Base-by-base conservation (phyloP, 1,284 basidiomycete genomes). In the Austroboletus olivaceoglutinosus region DNA sequence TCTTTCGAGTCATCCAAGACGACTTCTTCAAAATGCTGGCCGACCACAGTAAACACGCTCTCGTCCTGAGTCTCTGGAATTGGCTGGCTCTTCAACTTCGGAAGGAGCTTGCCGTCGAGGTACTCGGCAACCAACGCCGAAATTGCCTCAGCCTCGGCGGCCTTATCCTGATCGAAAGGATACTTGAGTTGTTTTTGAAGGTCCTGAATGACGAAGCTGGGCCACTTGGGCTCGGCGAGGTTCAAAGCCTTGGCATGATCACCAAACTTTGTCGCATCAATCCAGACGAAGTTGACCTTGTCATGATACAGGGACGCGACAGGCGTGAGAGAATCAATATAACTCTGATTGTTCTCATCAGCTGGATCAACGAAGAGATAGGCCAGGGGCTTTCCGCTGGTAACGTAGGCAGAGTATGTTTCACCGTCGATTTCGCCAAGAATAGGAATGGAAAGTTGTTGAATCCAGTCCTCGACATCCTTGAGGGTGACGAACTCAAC, bases 251-350 rank as follows among this genome's bases (percentile, higher is more conserved):
- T 95, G 63, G 89, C 97, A 76, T 99, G 97, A 65, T 98, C 93
- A 64, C 82, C 85, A 65, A 95, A 99, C 73, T 93, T 94, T 75
- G 88, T 76, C 21, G 91, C 94, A 70, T 99, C 97, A 63, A 99
- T 99, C 88, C 88, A 97, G 58, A 99, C 96, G 73, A 99, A 96
- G 86, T 97, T 98, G 68, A 98, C 64, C 74, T 91, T 88, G 65
- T 85, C 83, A 73, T 91, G 93, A 80, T 83, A 81, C 66, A 85
- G 82, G 54, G 84, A 77, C 25, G 96, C 95, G 50, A 96, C 68
- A 2, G 91, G 83, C 62, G 78, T 82, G 61, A 98, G 70, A 48
- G 78, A 73, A 40, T 86, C 83, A 57, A 96, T 77, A 50, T 88
- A 72, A 41, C 76, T 75, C 22, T 89, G 79, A 62, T 82, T 86